These are phyloP conservation scores for Pseudogymnoascus sp. DNA, from an alignment of 2,329 filamentous ascomycete genomes.

Conservation along the genomic window DNA sequence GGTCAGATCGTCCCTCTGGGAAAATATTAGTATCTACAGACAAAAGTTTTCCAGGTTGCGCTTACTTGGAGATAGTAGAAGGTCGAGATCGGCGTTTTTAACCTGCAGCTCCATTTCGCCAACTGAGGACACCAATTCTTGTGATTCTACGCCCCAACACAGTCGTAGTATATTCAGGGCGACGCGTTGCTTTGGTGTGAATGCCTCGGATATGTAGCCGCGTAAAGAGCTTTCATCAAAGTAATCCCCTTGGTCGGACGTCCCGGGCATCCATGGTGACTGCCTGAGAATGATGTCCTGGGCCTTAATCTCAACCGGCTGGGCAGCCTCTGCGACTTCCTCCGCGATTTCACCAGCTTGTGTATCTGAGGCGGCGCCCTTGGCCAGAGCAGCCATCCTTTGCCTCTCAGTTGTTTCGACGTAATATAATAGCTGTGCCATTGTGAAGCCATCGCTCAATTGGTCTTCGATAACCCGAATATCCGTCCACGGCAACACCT, in stretches of 20 bases:
- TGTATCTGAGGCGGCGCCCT: neutral
- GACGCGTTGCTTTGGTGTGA: constrained; percentile 25
- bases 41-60: neutral
- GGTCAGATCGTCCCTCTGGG: constrained; percentile 17
- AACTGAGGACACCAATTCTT: constrained; percentile 24
- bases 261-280: constrained; percentile 26
- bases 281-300: constrained; percentile 15
- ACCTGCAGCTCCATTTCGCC: constrained; percentile 28
- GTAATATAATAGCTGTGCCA: constrained; percentile 25
- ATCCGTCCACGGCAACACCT: constrained; percentile 21
- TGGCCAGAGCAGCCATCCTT: neutral
- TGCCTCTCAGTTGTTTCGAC: constrained; percentile 11
- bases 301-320: neutral
- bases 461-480: constrained; percentile 23
- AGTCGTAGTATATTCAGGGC: constrained; percentile 23
- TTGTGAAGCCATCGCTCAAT: constrained; percentile 26
- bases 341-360: neutral
- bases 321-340: neutral
- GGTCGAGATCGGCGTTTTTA: constrained; percentile 20
- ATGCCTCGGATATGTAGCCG: constrained; percentile 24
- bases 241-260: constrained; percentile 18
- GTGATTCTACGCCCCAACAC: constrained; percentile 27
- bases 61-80: constrained; percentile 24
- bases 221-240: constrained; percentile 21
- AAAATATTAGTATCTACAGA: neutral